These are phyloP conservation scores for Corylus avellana DNA, from an alignment of 306 rosid species.

Conservation along the genomic window DNA sequence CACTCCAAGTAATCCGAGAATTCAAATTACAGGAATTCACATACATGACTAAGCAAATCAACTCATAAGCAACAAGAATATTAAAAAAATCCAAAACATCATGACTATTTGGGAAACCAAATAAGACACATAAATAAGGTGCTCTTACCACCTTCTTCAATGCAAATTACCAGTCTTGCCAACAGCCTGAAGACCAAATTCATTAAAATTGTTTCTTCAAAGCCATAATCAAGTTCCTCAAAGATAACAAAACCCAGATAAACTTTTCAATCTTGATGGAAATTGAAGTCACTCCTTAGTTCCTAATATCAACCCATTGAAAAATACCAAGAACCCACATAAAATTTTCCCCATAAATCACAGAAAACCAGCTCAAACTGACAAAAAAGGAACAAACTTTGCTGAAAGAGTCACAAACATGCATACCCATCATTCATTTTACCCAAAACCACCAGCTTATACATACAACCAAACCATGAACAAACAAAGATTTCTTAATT, in stretches of 20 bases:
- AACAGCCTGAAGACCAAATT: neutral
- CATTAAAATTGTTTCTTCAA: neutral
- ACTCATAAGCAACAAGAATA: neutral
- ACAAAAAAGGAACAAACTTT: constrained; percentile 6
- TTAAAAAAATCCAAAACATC: neutral
- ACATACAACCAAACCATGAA: neutral
- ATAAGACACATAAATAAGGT: neutral
- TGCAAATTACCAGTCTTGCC: neutral
- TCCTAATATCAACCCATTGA: neutral
- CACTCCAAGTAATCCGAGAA: neutral
- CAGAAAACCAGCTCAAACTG: constrained; percentile 23
- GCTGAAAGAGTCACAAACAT: neutral
- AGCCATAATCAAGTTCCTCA: constrained; percentile 2
- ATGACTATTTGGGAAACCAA: neutral
- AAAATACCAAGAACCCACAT: neutral
- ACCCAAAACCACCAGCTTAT: neutral
- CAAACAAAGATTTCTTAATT: neutral
- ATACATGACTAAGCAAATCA: neutral
- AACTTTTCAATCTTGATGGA: constrained; percentile 5
- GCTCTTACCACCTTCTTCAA: neutral
- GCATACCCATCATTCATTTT: neutral
- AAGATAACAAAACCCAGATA: constrained; percentile 16
- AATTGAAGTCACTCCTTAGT: neutral
- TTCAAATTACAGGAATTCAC: neutral
- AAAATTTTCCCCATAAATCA: neutral